Conservation (phyloP, 805 yeast species). For the Brettanomyces sp. region DNA sequence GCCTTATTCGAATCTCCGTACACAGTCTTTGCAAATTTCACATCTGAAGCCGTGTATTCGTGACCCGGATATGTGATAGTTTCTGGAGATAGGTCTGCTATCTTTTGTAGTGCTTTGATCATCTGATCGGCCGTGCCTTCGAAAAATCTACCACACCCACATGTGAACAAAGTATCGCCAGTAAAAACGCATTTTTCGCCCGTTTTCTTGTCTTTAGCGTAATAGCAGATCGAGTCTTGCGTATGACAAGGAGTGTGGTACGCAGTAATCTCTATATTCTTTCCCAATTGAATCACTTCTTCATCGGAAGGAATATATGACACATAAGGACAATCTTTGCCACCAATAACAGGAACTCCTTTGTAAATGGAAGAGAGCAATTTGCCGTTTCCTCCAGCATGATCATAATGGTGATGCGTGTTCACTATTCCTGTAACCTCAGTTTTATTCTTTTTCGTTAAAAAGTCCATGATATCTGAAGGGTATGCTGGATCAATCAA, state of each 20-base stretch:
- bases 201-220: conserved; percentile 52
- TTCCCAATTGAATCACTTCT: conserved; percentile 56
- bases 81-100: conserved; percentile 55
- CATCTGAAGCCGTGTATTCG: conserved; percentile 83
- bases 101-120: conserved; percentile 56
- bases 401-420: conserved; percentile 96
- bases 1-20: conserved; percentile 39
- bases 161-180: conserved; percentile 89
- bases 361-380: conserved; percentile 25
- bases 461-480: conserved; percentile 45
- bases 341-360: conserved; percentile 66
- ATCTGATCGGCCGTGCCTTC: conserved; percentile 83
- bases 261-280: conserved; percentile 57
- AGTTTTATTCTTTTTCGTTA: conserved; percentile 23
- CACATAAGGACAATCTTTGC: conserved; percentile 70
- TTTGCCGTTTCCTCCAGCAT: conserved; percentile 72
- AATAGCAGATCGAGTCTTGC: conserved; percentile 89
- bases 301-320: conserved; percentile 59
- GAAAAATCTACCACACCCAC: conserved; percentile 95
- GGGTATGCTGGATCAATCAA: conserved; percentile 92
- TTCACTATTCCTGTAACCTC: conserved; percentile 73
- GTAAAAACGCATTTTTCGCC: conserved; percentile 74
- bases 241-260: conserved; percentile 98
- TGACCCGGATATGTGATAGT: conserved; percentile 89
- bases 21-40: conserved; percentile 63